Percentiles rank a stretch among this genome's conserved stretches.
phyloP scores from a whole-genome alignment of 1,284 basidiomycete species.

The Malassezia dermatis region DNA sequence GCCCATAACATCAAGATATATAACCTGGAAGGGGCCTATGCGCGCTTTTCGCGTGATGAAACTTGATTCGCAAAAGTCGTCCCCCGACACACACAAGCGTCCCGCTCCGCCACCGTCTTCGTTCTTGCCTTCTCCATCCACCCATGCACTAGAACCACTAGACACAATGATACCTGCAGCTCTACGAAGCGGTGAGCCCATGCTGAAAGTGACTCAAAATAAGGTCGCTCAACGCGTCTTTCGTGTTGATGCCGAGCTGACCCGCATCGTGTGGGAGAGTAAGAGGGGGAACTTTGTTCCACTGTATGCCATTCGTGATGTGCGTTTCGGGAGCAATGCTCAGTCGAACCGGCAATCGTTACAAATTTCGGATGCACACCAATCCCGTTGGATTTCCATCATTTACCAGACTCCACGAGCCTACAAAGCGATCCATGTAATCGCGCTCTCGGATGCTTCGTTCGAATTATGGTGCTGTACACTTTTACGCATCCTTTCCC shows the following conservation, averaged over 20 bases:
- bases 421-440: constrained; percentile 85
- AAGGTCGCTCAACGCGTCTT: constrained; percentile 68
- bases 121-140: neutral
- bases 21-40: constrained; percentile 11
- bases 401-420: constrained; percentile 64
- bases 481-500: constrained; percentile 49
- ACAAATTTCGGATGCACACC: constrained; percentile 51
- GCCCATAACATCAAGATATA: neutral
- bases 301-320: constrained; percentile 80
- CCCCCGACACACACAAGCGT: neutral
- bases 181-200: constrained; percentile 46
- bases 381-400: constrained; percentile 62
- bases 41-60: constrained; percentile 5
- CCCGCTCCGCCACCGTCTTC: neutral
- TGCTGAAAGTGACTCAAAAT: constrained; percentile 81
- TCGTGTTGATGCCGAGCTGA: constrained; percentile 65
- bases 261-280: constrained; percentile 73
- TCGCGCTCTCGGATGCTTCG: constrained; percentile 63
- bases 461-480: constrained; percentile 55
- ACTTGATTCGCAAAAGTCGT: neutral
- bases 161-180: constrained; percentile 14
- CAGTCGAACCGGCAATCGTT: constrained; percentile 69
- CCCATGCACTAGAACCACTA: constrained; percentile 7
- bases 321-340: constrained; percentile 67
- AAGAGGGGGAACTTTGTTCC: constrained; percentile 63